Conservation (phyloP, 2,329 filamentous ascomycete species). For the Fusarium euwallaceae region DNA sequence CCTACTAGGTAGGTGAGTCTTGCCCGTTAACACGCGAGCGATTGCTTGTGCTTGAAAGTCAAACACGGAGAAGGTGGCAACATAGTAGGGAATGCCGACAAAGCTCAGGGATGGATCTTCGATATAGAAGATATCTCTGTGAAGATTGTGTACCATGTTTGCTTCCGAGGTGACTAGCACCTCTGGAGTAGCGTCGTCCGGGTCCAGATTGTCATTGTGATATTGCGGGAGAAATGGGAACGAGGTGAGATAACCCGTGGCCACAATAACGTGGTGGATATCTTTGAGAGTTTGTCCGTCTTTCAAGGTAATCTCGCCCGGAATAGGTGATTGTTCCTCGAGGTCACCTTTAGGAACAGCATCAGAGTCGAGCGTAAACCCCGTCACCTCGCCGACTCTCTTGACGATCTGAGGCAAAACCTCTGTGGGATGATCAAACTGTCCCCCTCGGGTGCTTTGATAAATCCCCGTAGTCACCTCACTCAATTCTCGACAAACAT, state of each 20-base stretch:
- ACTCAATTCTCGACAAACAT: slow-evolving; percentile 58
- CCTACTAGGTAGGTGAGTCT: slow-evolving; percentile 46
- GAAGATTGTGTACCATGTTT: slow-evolving; percentile 73
- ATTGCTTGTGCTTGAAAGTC: slow-evolving; percentile 76
- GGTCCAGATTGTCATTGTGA: slow-evolving; percentile 53
- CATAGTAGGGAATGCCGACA: slow-evolving; percentile 74
- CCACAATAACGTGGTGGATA: slow-evolving; percentile 73
- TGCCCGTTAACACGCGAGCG: slow-evolving; percentile 67
- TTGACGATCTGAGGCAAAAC: slow-evolving; percentile 66
- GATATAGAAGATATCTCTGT: slow-evolving; percentile 80
- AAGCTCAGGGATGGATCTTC: slow-evolving; percentile 73
- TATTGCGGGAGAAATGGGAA: slow-evolving; percentile 72
- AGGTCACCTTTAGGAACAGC: slow-evolving; percentile 59
- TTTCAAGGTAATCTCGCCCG: slow-evolving; percentile 58
- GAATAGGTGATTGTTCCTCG: slow-evolving; percentile 9
- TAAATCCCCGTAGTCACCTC: slow-evolving; percentile 54
- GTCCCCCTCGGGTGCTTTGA: slow-evolving; percentile 67
- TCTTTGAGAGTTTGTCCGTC: slow-evolving; percentile 65
- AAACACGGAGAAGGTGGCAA: slow-evolving; percentile 76
- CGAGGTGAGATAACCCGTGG: slow-evolving; percentile 77
- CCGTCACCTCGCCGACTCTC: slow-evolving; percentile 64
- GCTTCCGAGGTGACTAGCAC: slow-evolving; percentile 73
- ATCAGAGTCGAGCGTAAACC: slow-evolving; percentile 54
- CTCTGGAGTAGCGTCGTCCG: slow-evolving; percentile 62
- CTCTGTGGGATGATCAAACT: slow-evolving; percentile 67